Evolutionary conservation across 2,329 filamentous ascomycete species (phyloP), one percentile per base, ranked within the genome.

Genomic region (Phoma sp.): DNA sequence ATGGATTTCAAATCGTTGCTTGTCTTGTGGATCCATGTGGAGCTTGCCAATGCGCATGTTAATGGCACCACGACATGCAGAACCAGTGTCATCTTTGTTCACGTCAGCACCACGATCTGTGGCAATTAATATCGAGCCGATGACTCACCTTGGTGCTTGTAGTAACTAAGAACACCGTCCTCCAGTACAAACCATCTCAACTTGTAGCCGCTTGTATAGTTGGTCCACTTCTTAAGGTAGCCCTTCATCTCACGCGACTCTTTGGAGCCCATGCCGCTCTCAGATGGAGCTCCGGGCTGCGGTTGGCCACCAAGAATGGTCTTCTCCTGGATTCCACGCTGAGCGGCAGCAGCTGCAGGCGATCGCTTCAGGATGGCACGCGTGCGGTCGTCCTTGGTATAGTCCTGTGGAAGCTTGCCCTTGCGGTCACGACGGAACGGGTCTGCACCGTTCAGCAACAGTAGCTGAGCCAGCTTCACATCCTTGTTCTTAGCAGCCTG

Each of bases 201-300:
- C 78, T 99, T 96, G 78, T 97, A 99, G 7, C 95, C 95, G 71
- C 90, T 93, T 22, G 93, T 93, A 73, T 99, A 99, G 73, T 99
- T 99, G 42, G 95, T 99, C 95, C 95, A 99, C 75, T 99, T 99
- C 78, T 97, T 98, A 52, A 99, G 81, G 73, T 98, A 99, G 6
- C 95, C 95, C 78, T 96, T 97, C 90, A 99, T 98, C 76, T 98
- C 93, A 42, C 93, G 85, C 14, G 90, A 89, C 70, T 99, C 95
- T 62, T 93, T 92, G 13, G 89, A 89, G 24, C 89, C 89, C 54
- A 85, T 75, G 13, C 81, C 79, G 43, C 75, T 74, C 33, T 86
- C 84, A 1, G 84, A 79, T 61, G 89, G 84, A 8, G 82, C 80
- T 13, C 86, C 80, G 24, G 84, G 79, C 7, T 81, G 77, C 5